A percentile compares a stretch with the other conserved stretches of the same genome.
phyloP scores from a whole-genome alignment of 2,329 filamentous ascomycete species.

The Venturia aucupariae region DNA sequence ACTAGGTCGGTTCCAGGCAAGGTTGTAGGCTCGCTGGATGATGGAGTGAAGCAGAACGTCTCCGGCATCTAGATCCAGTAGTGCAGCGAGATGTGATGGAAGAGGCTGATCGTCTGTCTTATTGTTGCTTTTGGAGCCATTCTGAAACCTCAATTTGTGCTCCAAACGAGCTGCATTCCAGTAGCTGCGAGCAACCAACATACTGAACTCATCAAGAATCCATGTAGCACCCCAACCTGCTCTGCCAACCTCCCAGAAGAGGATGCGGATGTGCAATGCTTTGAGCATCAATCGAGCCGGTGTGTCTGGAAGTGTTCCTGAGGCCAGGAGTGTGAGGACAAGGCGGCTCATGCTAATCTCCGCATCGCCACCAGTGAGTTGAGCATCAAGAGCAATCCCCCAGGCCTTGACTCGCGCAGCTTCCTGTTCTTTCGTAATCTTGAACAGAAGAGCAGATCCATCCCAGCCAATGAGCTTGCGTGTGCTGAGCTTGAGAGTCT shows the following conservation, averaged over 20 bases:
- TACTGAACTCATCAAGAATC: constrained; percentile 59
- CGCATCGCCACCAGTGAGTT: constrained; percentile 80
- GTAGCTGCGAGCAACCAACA: constrained; percentile 62
- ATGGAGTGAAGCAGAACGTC: constrained; percentile 70
- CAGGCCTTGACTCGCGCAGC: constrained; percentile 80
- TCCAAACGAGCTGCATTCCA: constrained; percentile 75
- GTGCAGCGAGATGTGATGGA: constrained; percentile 63
- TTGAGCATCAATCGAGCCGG: constrained; percentile 82
- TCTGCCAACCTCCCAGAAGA: constrained; percentile 70
- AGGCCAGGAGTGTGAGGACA: constrained; percentile 77
- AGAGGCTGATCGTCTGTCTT: constrained; percentile 49
- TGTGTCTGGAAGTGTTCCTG: constrained; percentile 75
- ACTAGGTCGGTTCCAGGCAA: constrained; percentile 77
- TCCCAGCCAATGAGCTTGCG: constrained; percentile 69
- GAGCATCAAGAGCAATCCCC: constrained; percentile 87
- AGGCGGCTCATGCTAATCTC: constrained; percentile 84
- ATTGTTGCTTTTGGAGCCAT: constrained; percentile 20
- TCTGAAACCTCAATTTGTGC: constrained; percentile 33
- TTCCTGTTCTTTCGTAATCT: constrained; percentile 76
- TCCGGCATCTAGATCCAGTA: constrained; percentile 73
- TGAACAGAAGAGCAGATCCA: constrained; percentile 69
- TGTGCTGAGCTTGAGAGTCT: constrained; percentile 72
- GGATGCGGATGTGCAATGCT: constrained; percentile 79
- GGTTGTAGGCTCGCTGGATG: constrained; percentile 76
- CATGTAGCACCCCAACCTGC: constrained; percentile 55